These are phyloP conservation scores for Priceomyces castillae DNA, from an alignment of 805 yeast genomes.

Conservation along the genomic window DNA sequence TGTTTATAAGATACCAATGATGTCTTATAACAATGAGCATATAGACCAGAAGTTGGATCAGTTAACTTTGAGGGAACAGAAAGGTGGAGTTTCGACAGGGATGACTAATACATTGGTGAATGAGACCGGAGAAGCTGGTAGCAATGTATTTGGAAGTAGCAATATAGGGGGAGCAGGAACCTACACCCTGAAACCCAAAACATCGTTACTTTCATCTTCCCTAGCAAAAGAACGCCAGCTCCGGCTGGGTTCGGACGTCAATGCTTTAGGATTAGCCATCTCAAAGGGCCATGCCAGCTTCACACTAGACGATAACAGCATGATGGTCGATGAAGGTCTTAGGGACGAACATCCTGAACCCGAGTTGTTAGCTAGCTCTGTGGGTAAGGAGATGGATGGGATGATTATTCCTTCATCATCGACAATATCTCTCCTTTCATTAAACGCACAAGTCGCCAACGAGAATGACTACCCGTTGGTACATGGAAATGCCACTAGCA, in stretches of 20 bases:
- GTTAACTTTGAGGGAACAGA: slow-evolving; percentile 10
- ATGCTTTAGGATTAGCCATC: not conserved
- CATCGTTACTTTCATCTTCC: slow-evolving; percentile 26
- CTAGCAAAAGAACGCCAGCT: slow-evolving; percentile 21
- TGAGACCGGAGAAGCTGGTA: not conserved
- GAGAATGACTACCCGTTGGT: not conserved
- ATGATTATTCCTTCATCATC: slow-evolving; percentile 42
- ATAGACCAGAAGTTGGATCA: slow-evolving; percentile 10
- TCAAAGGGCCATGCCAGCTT: not conserved
- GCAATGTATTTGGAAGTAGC: not conserved
- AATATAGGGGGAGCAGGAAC: not conserved
- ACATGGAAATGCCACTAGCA: not conserved
- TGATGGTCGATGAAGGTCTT: slow-evolving; percentile 1
- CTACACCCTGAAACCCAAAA: slow-evolving; percentile 9
- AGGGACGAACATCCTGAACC: slow-evolving; percentile 45
- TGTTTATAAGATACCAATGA: slow-evolving; percentile 1
- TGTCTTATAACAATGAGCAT: slow-evolving; percentile 9
- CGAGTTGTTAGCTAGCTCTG: slow-evolving; percentile 40
- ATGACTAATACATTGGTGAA: too few relatives aligned
- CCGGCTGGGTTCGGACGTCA: too few relatives aligned
- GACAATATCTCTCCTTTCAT: slow-evolving; percentile 37
- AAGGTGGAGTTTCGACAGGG: too few relatives aligned
- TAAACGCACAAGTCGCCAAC: slow-evolving; percentile 20
- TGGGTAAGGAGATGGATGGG: slow-evolving; percentile 40
- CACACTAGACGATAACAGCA: slow-evolving; percentile 1